Evolutionary conservation across 192 early-diverging fungal species (phyloP), one percentile per base, ranked within the genome.

Genomic region (Phycomyces blakesleeanus): DNA sequence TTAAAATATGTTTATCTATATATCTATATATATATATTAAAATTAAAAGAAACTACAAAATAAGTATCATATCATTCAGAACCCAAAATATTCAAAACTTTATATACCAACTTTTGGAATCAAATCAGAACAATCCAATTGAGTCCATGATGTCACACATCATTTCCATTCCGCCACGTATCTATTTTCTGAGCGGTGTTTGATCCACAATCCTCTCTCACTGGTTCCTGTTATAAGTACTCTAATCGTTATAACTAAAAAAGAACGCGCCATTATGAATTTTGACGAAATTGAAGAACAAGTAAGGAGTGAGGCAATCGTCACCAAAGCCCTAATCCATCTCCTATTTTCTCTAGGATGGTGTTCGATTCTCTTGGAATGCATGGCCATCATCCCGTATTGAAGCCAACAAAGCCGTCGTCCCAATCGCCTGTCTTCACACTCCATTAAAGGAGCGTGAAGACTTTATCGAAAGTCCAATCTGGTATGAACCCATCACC

Each of bases 311-410:
- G 21, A 21, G 27, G 5, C 9, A 15, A 27, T 44, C 21, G 5
- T 27, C 18, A 5, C 3, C 26, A 26, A 7, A 18, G 44, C 15
- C 10, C 24, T 14, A 15, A 15, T 25, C 37, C 12, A 1, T n/a
- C 12, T 40, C 49, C n/a, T 41, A n/a, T n/a, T n/a, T 20, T 40
- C n/a, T 27, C 12, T 51, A 73, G 69, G 94, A 96, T 68, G 97
- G 97, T 55, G 84, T 97, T 63, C 88, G 97, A 20, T 89, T 96
- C 72, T 91, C 97, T 49, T 99, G 96, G 94, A 99, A 99, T 80
- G 93, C 93, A 27, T 93, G 94, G 84, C 95, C 97, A 15, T 87
- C 89, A 68, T 93, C 92, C 25, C 89, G 93, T 40, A 73, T 93
- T 37, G 97, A 99, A 66, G 94, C 95, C 15, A 98, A 91, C n/a